These are phyloP conservation scores for Monsonia emarginata DNA, from an alignment of 441 rosid genomes.

Conservation along the genomic window DNA sequence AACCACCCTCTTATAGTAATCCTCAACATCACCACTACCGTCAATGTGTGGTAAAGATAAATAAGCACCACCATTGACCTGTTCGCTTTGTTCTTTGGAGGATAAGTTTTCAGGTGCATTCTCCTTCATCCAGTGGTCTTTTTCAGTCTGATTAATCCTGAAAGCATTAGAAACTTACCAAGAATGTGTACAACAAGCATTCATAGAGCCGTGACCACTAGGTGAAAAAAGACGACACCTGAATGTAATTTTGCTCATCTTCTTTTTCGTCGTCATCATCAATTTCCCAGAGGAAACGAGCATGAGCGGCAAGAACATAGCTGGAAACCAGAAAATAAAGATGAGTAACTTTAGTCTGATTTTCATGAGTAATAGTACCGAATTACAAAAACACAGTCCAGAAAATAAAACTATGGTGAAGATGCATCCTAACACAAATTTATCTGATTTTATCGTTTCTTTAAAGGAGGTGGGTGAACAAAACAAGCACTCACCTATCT, in stretches of 20 bases:
- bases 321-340: conserved; percentile 30
- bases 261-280: conserved; percentile 34
- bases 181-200: neutral
- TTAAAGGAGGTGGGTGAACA: neutral
- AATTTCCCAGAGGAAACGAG: conserved; percentile 72
- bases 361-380: neutral
- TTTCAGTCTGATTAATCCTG: conserved; percentile 14
- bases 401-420: neutral
- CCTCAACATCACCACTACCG: conserved; percentile 21
- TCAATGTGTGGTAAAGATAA: neutral
- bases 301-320: conserved; percentile 67
- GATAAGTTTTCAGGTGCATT: conserved; percentile 8
- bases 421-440: neutral
- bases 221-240: conserved; percentile 28
- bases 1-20: conserved; percentile 32
- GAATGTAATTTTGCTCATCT: conserved; percentile 16
- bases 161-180: conserved; percentile 3
- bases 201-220: neutral
- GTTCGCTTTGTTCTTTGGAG: conserved; percentile 13
- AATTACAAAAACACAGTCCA: neutral
- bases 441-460: neutral
- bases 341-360: neutral
- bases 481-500: conserved; percentile 39
- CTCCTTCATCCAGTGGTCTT: conserved; percentile 3
- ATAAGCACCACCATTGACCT: conserved; percentile 5